These are phyloP conservation scores for Cyclostephanos invisitatus DNA, from an alignment of 108 stramenopile genomes.

Conservation along the genomic window DNA sequence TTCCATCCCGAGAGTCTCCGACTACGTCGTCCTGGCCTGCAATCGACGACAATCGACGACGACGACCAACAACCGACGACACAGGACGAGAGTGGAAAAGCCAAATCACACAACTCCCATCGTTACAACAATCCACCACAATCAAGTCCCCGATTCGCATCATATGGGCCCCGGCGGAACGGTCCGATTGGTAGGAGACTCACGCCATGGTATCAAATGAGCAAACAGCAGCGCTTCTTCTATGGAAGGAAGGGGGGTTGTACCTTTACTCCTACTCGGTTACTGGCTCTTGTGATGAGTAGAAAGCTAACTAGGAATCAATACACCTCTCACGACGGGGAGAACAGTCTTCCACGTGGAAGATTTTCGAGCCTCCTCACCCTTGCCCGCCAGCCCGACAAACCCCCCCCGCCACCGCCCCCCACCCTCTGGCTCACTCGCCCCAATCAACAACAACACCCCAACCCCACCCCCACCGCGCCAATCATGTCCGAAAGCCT, in stretches of 20 bases:
- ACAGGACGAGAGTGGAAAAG: too few relatives aligned
- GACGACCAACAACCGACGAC: too few relatives aligned
- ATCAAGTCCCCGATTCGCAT: too few relatives aligned
- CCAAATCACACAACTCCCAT: too few relatives aligned
- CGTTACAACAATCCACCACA: too few relatives aligned
- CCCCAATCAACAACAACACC: not conserved
- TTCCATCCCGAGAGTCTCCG: too few relatives aligned
- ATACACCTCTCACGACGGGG: constrained; percentile 3
- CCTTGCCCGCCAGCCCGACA: not conserved
- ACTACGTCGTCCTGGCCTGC: too few relatives aligned
- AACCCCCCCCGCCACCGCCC: not conserved
- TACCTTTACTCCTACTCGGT: constrained; percentile 14
- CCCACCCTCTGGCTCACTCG: not conserved
- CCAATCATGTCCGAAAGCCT: constrained; percentile 91
- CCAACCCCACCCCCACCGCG: not conserved
- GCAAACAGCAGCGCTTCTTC: too few relatives aligned
- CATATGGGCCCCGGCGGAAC: too few relatives aligned
- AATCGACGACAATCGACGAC: too few relatives aligned
- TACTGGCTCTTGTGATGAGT: not conserved
- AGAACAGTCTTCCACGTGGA: constrained; percentile 13
- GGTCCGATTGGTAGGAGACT: constrained; percentile 9
- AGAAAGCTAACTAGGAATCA: not conserved
- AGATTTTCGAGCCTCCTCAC: not conserved
- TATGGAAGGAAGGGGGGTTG: constrained; percentile 1
- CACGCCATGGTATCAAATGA: constrained; percentile 62